A percentile compares a stretch with the other conserved stretches of the same genome.
phyloP scores from a whole-genome alignment of 805 yeast species.

The Naumovozyma baii region DNA sequence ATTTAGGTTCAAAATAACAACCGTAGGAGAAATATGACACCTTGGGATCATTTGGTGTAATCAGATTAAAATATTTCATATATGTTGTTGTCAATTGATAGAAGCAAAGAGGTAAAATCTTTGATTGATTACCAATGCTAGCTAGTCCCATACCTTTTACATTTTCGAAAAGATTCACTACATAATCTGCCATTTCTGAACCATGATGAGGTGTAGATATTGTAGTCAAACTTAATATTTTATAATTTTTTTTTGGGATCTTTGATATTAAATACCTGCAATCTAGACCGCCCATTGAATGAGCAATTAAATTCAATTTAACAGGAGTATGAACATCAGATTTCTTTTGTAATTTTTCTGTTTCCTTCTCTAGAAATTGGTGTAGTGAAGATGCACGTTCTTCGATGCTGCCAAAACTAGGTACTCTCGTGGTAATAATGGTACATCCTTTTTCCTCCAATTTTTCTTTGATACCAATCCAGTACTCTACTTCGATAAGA shows the following conservation, averaged over 20 bases:
- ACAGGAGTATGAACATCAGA: slow-evolving; percentile 29
- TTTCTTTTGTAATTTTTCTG: slow-evolving; percentile 13
- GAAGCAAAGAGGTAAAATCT: slow-evolving; percentile 37
- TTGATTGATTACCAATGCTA: background rate
- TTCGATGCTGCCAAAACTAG: slow-evolving; percentile 70
- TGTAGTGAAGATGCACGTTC: slow-evolving; percentile 55
- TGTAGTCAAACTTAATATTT: slow-evolving; percentile 71
- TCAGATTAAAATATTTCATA: slow-evolving; percentile 44
- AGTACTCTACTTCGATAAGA: slow-evolving; percentile 49
- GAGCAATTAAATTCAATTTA: slow-evolving; percentile 69
- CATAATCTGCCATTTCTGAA: slow-evolving; percentile 68
- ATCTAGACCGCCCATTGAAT: slow-evolving; percentile 92
- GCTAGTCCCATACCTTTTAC: too few relatives aligned
- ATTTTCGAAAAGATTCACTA: slow-evolving; percentile 31
- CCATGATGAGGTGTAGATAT: slow-evolving; percentile 86
- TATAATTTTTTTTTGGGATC: slow-evolving; percentile 36
- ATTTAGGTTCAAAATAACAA: slow-evolving; percentile 54
- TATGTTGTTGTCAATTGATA: slow-evolving; percentile 54
- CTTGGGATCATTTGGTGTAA: slow-evolving; percentile 43
- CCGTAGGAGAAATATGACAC: slow-evolving; percentile 81
- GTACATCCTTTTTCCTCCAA: slow-evolving; percentile 53
- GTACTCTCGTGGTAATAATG: slow-evolving; percentile 67
- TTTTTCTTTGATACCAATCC: slow-evolving; percentile 68
- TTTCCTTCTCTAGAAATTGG: slow-evolving; percentile 35
- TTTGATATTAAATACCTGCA: slow-evolving; percentile 63